A percentile compares a stretch with the other conserved stretches of the same genome.
Evolutionary conservation across 768 basidiomycete species (phyloP).

Genomic region (Termitomyces sp.): DNA sequence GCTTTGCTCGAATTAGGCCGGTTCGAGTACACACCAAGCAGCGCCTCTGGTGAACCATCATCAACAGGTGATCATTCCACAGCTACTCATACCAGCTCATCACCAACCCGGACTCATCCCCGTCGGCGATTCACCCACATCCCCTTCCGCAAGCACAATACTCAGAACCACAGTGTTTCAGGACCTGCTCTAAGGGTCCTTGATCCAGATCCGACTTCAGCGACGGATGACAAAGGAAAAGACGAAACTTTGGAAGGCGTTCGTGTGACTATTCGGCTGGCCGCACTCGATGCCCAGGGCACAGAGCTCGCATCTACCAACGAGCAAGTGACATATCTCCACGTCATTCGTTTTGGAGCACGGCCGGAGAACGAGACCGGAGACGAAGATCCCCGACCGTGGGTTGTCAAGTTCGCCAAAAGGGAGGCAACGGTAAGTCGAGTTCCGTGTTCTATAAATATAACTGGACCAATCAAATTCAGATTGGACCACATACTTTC

Average conservation of each 20-base stretch:
- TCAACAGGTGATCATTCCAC: conserved; percentile 5
- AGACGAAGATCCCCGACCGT: conserved; percentile 65
- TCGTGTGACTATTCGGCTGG: conserved; percentile 71
- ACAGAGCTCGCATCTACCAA: conserved; percentile 65
- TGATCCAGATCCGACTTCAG: conserved; percentile 53
- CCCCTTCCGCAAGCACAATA: conserved; percentile 60
- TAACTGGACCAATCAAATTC: not conserved
- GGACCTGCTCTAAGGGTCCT: conserved; percentile 79
- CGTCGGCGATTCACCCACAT: conserved; percentile 64
- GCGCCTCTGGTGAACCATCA: conserved; percentile 16
- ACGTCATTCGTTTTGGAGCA: conserved; percentile 68
- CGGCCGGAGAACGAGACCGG: conserved; percentile 31
- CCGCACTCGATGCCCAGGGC: conserved; percentile 76
- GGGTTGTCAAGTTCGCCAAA: conserved; percentile 91
- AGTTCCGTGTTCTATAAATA: conserved; percentile 5
- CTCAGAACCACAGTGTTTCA: conserved; percentile 46
- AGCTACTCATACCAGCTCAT: conserved; percentile 9
- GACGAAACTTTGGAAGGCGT: conserved; percentile 58
- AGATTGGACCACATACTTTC: conserved; percentile 94
- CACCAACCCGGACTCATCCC: conserved; percentile 14
- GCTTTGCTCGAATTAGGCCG: conserved; percentile 76
- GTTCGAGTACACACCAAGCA: conserved; percentile 45
- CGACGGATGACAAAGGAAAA: conserved; percentile 29
- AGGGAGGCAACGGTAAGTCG: conserved; percentile 73
- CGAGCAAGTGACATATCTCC: conserved; percentile 86